These are phyloP conservation scores for Effrenium voratum DNA, from an alignment of 73 alveolate species.

Conservation along the genomic window DNA sequence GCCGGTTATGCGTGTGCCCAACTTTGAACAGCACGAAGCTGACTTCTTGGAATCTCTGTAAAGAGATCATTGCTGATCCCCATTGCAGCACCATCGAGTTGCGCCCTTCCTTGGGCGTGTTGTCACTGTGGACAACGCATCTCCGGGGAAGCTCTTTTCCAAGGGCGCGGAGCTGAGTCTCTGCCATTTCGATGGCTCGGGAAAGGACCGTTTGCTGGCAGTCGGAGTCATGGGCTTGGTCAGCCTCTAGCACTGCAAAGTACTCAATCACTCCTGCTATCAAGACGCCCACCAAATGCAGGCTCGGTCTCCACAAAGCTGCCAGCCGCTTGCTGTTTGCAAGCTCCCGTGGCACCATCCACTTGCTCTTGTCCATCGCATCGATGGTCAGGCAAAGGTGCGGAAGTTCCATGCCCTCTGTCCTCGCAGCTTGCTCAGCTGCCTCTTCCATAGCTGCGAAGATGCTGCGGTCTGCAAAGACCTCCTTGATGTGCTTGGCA, in stretches of 20 bases:
- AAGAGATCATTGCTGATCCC: not conserved
- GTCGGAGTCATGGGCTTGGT: not conserved
- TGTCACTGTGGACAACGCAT: not conserved
- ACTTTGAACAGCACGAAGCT: not conserved
- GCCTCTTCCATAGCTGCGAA: not conserved
- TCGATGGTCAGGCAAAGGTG: not conserved
- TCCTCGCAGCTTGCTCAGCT: not conserved
- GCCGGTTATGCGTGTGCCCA: conserved; percentile 12
- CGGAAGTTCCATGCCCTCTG: not conserved
- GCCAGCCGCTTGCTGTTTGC: not conserved
- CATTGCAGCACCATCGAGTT: not conserved
- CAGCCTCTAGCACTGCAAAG: not conserved
- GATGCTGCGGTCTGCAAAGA: not conserved
- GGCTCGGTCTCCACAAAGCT: not conserved
- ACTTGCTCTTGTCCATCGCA: conserved; percentile 21
- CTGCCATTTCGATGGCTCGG: not conserved
- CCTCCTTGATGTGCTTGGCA: not conserved
- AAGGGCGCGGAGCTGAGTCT: not conserved
- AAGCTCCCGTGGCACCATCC: not conserved
- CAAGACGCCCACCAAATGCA: not conserved
- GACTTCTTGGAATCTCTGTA: not conserved
- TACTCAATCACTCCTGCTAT: not conserved
- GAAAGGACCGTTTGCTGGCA: not conserved
- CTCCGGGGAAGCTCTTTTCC: not conserved
- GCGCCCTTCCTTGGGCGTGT: not conserved